These are phyloP conservation scores for Apiotrichum porosum DNA, from an alignment of 1,284 basidiomycete genomes.

Conservation along the genomic window DNA sequence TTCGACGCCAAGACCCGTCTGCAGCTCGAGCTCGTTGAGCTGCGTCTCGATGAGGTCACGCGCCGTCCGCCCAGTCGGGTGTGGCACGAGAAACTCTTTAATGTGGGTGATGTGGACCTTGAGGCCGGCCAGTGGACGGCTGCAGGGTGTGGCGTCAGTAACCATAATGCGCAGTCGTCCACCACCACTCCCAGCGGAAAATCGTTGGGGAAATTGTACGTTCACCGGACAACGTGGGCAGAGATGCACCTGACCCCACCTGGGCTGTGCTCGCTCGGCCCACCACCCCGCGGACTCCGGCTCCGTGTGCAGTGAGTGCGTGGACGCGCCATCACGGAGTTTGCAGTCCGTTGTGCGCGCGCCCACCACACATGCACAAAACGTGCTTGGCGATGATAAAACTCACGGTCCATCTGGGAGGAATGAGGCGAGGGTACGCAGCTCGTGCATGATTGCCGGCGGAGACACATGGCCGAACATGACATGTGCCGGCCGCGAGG, in stretches of 20 bases:
- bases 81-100: slow-evolving; percentile 42
- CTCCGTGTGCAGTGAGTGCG: too few relatives aligned
- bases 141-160: not conserved
- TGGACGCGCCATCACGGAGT: too few relatives aligned
- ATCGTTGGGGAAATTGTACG: too few relatives aligned
- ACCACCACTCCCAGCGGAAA: too few relatives aligned
- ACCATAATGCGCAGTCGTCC: not conserved
- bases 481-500: slow-evolving; percentile 30
- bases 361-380: too few relatives aligned
- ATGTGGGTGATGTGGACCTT: slow-evolving; percentile 45
- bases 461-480: slow-evolving; percentile 48
- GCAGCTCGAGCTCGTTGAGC: slow-evolving; percentile 28
- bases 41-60: slow-evolving; percentile 37
- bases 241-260: too few relatives aligned
- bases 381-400: too few relatives aligned
- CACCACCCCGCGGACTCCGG: too few relatives aligned
- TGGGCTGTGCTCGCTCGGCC: too few relatives aligned
- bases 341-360: too few relatives aligned
- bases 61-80: slow-evolving; percentile 31
- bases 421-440: slow-evolving; percentile 29
- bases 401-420: slow-evolving; percentile 8
- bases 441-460: slow-evolving; percentile 37
- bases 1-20: slow-evolving; percentile 29
- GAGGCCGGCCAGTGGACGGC: slow-evolving; percentile 33
- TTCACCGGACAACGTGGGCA: too few relatives aligned